Base-by-base conservation (phyloP, 805 yeast genomes). In the Zygoascus bituminiphila region DNA sequence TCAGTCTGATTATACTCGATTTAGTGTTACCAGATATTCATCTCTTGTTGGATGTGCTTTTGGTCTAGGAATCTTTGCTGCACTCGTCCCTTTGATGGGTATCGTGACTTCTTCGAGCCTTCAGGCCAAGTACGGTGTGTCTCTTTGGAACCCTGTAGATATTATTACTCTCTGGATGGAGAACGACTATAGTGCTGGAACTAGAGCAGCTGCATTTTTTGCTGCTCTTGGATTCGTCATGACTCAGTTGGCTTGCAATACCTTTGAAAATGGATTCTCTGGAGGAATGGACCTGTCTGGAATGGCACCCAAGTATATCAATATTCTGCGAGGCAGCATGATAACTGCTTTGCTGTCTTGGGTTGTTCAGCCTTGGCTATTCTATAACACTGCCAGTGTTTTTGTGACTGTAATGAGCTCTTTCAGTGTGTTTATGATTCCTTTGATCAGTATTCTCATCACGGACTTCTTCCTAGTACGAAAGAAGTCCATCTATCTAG, bases 1-100 rank as follows among this genome's bases (percentile, higher is more conserved):
- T 66, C 84, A 93, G 15, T 91, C 95, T 1, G 96, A 87, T 69
- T 86, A 85, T 63, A 75, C 94, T 22, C 78, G 96, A 64, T 81
- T 85, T 67, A 82, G 93, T 6, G 75, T 71, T 53, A 81, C 78
- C 21, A 69, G 73, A 47, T 62, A 57, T 38, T 69, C 76, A 19
- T 71, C 81, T 2, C 58, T 70, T 40, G 66, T 66, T 57, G 74
- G 74, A 15, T 67, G 63, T 38, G 55, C 62, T 10, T 47, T 66
- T 21, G 62, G 74, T 0, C 60, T 69, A 42, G 47, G 68, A 39
- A 29, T 71, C 5, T 56, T 65, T 19, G 75, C 75, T 8, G 62
- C 65, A 8, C 59, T 72, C 26, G 69, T 73, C 29, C 77, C 78
- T 17, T 54, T 73, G 31, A 65, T 74, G 56, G 78, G 78, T 15